These are phyloP conservation scores for Aspergillus pseudoviridinutans DNA, from an alignment of 2,329 filamentous ascomycete genomes.

Conservation along the genomic window DNA sequence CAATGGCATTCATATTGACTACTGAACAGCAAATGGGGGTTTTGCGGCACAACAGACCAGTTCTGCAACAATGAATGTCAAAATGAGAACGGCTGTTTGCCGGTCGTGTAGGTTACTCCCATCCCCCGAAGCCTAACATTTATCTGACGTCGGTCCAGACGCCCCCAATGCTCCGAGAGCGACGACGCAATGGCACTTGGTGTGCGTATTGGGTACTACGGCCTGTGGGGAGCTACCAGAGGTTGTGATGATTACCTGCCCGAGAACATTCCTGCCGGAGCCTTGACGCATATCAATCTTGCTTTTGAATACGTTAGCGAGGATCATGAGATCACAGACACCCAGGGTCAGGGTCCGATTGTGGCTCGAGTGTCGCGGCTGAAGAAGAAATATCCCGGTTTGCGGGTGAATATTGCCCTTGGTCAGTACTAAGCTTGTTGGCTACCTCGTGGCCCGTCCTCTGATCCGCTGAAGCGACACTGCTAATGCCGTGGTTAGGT, in stretches of 20 bases:
- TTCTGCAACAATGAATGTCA: background rate
- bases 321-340: background rate
- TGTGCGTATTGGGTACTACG: background rate
- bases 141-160: background rate
- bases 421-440: background rate
- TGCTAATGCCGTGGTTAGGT: background rate
- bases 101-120: background rate
- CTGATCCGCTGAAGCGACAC: background rate
- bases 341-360: background rate
- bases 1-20: background rate
- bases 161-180: background rate
- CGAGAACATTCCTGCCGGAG: background rate
- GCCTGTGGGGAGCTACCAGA: background rate
- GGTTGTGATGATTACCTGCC: background rate
- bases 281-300: slow-evolving; percentile 1
- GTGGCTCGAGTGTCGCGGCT: background rate
- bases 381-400: background rate
- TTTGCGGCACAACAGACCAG: background rate
- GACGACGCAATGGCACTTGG: background rate
- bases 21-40: background rate
- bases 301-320: background rate
- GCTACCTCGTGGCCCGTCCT: background rate
- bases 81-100: background rate
- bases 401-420: background rate
- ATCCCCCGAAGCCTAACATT: background rate